phyloP scores from a whole-genome alignment of 352 stramenopile genomes.

The Pythium chondricola region DNA sequence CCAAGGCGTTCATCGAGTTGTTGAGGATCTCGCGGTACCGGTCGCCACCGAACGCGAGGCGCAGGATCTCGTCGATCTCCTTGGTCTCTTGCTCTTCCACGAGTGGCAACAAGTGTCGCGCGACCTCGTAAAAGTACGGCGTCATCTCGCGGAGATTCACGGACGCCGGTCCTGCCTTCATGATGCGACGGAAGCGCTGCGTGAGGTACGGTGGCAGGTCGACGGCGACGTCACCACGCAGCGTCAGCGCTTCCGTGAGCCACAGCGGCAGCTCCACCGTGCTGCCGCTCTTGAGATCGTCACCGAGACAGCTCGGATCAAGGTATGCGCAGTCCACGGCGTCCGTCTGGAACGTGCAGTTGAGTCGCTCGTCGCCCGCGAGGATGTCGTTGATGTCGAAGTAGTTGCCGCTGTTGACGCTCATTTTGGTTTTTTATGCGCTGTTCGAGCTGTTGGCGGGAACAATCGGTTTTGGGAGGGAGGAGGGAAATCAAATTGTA shows the following conservation, averaged over 20 bases:
- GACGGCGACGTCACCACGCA: slow-evolving; percentile 46
- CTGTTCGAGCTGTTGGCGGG: slow-evolving; percentile 6
- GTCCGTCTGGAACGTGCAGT: slow-evolving; percentile 67
- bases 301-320: slow-evolving; percentile 51
- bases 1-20: slow-evolving; percentile 77
- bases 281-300: slow-evolving; percentile 38
- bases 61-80: slow-evolving; percentile 77
- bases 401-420: slow-evolving; percentile 29
- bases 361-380: slow-evolving; percentile 72
- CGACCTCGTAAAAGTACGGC: slow-evolving; percentile 66
- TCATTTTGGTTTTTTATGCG: slow-evolving; percentile 5
- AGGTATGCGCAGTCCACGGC: slow-evolving; percentile 67
- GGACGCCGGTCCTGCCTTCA: slow-evolving; percentile 65
- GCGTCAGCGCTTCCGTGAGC: slow-evolving; percentile 50
- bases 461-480: too few species aligned
- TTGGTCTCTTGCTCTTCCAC: slow-evolving; percentile 35
- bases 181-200: slow-evolving; percentile 71
- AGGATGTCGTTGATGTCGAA: slow-evolving; percentile 75
- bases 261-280: slow-evolving; percentile 74
- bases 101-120: slow-evolving; percentile 45
- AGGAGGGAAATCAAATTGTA: too few species aligned
- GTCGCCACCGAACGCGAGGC: slow-evolving; percentile 66
- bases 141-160: slow-evolving; percentile 79
- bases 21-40: slow-evolving; percentile 74
- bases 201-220: slow-evolving; percentile 58